A percentile compares a stretch with the other conserved stretches of the same genome.
Conservation (phyloP, 2,329 filamentous ascomycete genomes). For the Bisporella sp. region DNA sequence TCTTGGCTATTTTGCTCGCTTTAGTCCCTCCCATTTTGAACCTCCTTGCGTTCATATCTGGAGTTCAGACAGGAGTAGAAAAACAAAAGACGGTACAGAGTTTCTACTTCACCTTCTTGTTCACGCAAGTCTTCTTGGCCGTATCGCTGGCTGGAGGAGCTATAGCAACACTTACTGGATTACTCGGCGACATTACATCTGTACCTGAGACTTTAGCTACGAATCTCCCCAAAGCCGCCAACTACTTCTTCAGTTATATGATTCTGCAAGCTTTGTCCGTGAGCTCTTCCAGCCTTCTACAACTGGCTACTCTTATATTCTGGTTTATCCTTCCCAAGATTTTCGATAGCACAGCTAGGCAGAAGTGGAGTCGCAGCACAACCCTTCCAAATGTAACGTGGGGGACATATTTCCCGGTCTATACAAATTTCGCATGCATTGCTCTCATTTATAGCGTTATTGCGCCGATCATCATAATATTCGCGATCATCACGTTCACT, state of each 20-base stretch:
- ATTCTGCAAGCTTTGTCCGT: conserved; percentile 87
- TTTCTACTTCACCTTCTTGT: conserved; percentile 91
- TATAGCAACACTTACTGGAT: conserved; percentile 50
- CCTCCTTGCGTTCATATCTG: conserved; percentile 65
- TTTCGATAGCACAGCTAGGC: conserved; percentile 70
- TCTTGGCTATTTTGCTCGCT: conserved; percentile 72
- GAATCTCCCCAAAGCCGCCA: conserved; percentile 79
- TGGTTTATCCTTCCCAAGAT: conserved; percentile 80
- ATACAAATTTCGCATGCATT: conserved; percentile 94
- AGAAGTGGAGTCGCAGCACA: conserved; percentile 84
- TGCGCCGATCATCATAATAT: conserved; percentile 82
- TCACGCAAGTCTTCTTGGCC: conserved; percentile 90
- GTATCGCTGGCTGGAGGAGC: conserved; percentile 79
- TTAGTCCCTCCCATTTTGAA: conserved; percentile 74
- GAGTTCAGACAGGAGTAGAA: conserved; percentile 75
- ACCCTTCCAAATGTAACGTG: conserved; percentile 71
- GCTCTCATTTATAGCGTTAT: conserved; percentile 84
- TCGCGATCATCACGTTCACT: conserved; percentile 86
- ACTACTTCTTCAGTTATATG: conserved; percentile 99
- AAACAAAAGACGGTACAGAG: conserved; percentile 78
- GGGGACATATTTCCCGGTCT: conserved; percentile 92
- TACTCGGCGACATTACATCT: conserved; percentile 44
- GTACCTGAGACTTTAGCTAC: conserved; percentile 66
- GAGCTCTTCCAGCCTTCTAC: conserved; percentile 81
- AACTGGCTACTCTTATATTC: conserved; percentile 68